Base-by-base conservation (phyloP, 2,329 filamentous ascomycete genomes). In the Fusarium nematophilum region DNA sequence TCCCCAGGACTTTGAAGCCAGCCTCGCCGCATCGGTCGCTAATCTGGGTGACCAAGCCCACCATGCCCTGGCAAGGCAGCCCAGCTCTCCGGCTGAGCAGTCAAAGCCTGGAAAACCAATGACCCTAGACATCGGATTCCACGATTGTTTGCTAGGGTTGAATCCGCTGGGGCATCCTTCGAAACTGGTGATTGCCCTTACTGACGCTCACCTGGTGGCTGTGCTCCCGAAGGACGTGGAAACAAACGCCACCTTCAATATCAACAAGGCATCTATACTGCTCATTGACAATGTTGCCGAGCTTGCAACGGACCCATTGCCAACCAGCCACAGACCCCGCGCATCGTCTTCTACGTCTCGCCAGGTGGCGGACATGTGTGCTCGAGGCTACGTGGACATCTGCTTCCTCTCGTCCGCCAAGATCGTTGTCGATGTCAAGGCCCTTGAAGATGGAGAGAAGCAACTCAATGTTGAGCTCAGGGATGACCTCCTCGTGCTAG, bases 351-450 rank as follows among this genome's bases (percentile, higher is more conserved):
- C 77, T 9, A 65, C 60, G 9, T 82, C 81, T 3, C 76, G 78
- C 5, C 84, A 87, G 65, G 79, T 86, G n/a, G 72, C 78, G 3
- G 81, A 84, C 31, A 75, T 89, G 49, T 85, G 86, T 48, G 78
- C 83, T 6, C 81, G 84, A 65, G 95, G 95, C 1, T 99, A 88
- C 70, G 92, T 97, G 6, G 89, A 92, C 36, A 87, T 99, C 27
- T 93, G 91, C 66, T 92, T 91, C 42, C 90, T 97, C 37, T 96
- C 93, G 14, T 89, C 93, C 3, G 93, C 93, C 1, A 90, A 87
- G 58, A 85, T 87, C 1, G 78, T 79, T 3, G 81, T 95, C 3
- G 84, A 86, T 39, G 79, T 93, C 10, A 77, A 80, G 17, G 80
- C 80, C 3, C 79, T 79, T 2, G 49, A 64, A 5, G 83, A 87